phyloP scores from a whole-genome alignment of 2,329 filamentous ascomycete genomes.

The Calonectria pteridis region DNA sequence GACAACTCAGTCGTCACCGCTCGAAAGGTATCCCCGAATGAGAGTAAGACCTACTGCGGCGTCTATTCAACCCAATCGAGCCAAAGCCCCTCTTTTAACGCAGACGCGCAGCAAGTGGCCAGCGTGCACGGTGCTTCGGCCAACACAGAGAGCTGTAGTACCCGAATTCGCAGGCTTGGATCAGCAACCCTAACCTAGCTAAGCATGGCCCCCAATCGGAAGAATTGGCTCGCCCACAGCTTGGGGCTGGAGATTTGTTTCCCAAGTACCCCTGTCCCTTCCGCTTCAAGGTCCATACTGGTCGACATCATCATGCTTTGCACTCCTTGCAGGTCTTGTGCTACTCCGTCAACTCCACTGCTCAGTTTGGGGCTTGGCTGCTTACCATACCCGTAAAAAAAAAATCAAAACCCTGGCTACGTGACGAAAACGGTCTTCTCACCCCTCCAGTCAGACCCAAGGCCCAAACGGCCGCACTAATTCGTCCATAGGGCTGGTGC shows the following conservation, averaged over 20 bases:
- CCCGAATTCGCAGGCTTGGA: conserved; percentile 50
- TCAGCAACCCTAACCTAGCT: conserved; percentile 45
- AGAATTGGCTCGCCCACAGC: conserved; percentile 43
- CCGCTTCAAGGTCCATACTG: conserved; percentile 39
- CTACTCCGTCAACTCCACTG: conserved; percentile 26
- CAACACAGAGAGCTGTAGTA: conserved; percentile 25
- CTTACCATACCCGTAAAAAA: conserved; percentile 19
- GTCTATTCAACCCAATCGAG: conserved; percentile 50
- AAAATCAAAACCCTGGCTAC: conserved; percentile 4
- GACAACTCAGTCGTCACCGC: conserved; percentile 30
- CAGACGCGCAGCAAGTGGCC: conserved; percentile 38
- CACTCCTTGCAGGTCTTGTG: conserved; percentile 30
- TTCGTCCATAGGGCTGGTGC: neutral
- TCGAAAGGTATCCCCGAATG: conserved; percentile 29
- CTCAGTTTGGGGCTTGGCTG: conserved; percentile 16
- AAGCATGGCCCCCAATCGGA: conserved; percentile 47
- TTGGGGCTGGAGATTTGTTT: conserved; percentile 33
- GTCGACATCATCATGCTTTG: conserved; percentile 35
- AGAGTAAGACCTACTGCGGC: conserved; percentile 35
- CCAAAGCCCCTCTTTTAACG: conserved; percentile 8
- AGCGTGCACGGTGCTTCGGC: conserved; percentile 3
- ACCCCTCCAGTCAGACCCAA: conserved; percentile 1
- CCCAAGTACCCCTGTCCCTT: conserved; percentile 18
- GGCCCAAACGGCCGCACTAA: neutral
- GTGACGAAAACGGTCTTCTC: neutral